Evolutionary conservation across 805 yeast genomes (phyloP), one percentile per base, ranked within the genome.

Genomic region (Candida piceae): DNA sequence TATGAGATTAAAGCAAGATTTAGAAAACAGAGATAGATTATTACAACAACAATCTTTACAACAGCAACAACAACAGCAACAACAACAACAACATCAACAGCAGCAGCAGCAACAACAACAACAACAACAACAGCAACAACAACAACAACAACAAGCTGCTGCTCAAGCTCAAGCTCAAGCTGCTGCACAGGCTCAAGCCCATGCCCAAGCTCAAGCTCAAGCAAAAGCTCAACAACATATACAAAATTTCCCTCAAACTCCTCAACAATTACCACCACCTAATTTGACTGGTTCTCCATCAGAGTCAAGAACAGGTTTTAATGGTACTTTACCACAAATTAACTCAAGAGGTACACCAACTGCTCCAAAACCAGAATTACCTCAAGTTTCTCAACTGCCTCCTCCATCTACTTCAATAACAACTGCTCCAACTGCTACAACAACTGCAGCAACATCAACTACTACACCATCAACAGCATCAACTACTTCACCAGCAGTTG

Each of bases 1-100:
- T 39, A 68, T 77, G 57, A 72, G 93, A 49, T 72, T 90, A 62
- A 88, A 90, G 62, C 78, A 80, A 45, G 96, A 88, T 58, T 70
- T 90, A 48, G 96, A 87, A 52, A 76, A 72, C 54, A 71, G 89
- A 51, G 94, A 85, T 57, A 73, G 90, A 58, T 69, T 71, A 51
- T 42, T 61, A 66, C 57, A 61, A 58, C 62, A 53, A 50, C 73
- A 59, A 48, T 61, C 63, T 30, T 57, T 53, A 42, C 67, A n/a
- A n/a, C n/a, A n/a, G n/a, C n/a, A n/a, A n/a, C n/a, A n/a, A n/a
- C n/a, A 55, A 39, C 66, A 50, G 38, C 64, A 54, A 42, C 76
- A 66, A 38, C 74, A 63, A 38, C 72, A 67, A 42, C 60, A 48
- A 21, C 64, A 54, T 33, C 63, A 51, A 25, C 62, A 50, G 22